Evolutionary conservation across 139 green algal genomes (phyloP), one percentile per base, ranked within the genome.

Genomic region (Chlamydomonas applanata): DNA sequence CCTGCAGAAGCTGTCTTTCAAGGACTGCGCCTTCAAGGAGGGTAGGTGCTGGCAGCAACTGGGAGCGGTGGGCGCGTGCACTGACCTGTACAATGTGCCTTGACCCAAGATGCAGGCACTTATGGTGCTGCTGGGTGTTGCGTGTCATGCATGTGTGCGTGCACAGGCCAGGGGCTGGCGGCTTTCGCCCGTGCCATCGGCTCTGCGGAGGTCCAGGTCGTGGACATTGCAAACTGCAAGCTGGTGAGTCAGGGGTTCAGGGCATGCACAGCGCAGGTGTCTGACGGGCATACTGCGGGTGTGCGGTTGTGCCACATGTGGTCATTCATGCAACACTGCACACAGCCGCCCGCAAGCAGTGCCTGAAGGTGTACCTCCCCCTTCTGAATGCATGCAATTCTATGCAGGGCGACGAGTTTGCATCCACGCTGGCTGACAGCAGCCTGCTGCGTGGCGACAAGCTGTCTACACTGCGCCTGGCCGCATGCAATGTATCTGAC

Each of bases 341-440:
- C n/a, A n/a, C n/a, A n/a, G n/a, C n/a, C n/a, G n/a, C n/a, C n/a
- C n/a, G n/a, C n/a, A n/a, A n/a, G n/a, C n/a, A n/a, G n/a, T n/a
- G n/a, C n/a, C n/a, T n/a, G n/a, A n/a, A n/a, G n/a, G n/a, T n/a
- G n/a, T n/a, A n/a, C n/a, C n/a, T n/a, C n/a, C n/a, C n/a, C n/a
- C n/a, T n/a, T n/a, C n/a, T 24, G 7, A 13, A 61, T 57, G 71
- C 32, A 30, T 33, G 29, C 30, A 24, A 25, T 57, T 72, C 0
- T 7, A 30, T n/a, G 32, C 81, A 89, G 83, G 78, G 67, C 22
- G 83, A 89, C 71, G 77, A 77, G 17, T 86, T 86, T 35, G 40
- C 77, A 1, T 3, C 53, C 0, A 53, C 34, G 0, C 66, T 89
- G 16, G 63, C 63, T 11, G 66, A 82, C 2, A 72, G 61, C 24